Conservation (phyloP, 352 stramenopile species). For the Phytophthora rubi region DNA sequence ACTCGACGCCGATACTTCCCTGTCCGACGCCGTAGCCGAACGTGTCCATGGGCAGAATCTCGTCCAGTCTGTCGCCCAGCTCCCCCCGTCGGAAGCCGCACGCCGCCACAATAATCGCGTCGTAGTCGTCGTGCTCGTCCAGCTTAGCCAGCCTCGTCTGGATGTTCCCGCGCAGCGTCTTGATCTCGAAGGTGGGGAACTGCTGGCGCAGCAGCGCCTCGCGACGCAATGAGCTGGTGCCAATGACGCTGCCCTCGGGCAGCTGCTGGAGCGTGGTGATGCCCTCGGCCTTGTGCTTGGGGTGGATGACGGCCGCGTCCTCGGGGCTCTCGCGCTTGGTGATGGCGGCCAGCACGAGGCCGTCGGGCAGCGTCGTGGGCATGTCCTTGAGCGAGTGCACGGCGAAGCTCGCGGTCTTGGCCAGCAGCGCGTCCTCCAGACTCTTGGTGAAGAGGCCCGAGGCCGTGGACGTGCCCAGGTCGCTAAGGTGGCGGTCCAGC, state of each 20-base stretch:
- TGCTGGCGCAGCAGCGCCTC: conserved; percentile 77
- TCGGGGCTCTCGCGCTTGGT: conserved; percentile 85
- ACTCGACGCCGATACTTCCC: conserved; percentile 89
- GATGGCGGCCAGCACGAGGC: conserved; percentile 83
- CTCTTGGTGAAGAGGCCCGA: conserved; percentile 91
- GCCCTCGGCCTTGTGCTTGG: conserved; percentile 81
- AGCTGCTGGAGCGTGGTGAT: conserved; percentile 60
- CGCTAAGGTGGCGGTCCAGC: conserved; percentile 77
- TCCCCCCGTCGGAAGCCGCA: conserved; percentile 83
- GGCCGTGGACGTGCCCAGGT: conserved; percentile 69
- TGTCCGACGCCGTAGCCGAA: conserved; percentile 88
- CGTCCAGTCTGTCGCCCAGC: conserved; percentile 74
- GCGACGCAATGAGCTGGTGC: conserved; percentile 84
- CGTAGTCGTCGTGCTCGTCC: conserved; percentile 83
- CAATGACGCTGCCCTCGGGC: conserved; percentile 74
- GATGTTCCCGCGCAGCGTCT: conserved; percentile 89
- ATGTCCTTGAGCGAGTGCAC: conserved; percentile 93
- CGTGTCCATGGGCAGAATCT: conserved; percentile 70
- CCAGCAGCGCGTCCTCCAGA: conserved; percentile 80
- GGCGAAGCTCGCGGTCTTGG: conserved; percentile 73
- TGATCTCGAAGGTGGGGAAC: conserved; percentile 81
- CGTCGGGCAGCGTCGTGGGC: conserved; percentile 79
- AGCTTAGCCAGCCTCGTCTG: conserved; percentile 88
- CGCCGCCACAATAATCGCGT: conserved; percentile 88
- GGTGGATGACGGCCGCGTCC: conserved; percentile 84